Evolutionary conservation across 345 rosid genomes (phyloP).

Genomic region (Lepidium africanum): DNA sequence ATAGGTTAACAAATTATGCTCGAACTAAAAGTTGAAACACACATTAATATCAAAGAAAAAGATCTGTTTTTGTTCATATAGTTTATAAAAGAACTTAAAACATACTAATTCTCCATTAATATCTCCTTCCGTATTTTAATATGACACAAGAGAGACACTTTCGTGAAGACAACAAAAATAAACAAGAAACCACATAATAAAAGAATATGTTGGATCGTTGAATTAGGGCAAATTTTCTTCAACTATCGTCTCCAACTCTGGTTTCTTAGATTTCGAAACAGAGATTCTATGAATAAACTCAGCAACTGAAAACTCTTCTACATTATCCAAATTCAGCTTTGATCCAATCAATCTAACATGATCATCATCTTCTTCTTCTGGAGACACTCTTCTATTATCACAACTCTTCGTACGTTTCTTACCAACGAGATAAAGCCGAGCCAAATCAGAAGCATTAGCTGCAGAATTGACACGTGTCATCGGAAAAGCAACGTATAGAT

Average conservation of each 20-base stretch:
- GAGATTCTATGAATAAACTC: slow-evolving; percentile 55
- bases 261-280: slow-evolving; percentile 68
- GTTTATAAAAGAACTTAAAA: no score
- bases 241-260: slow-evolving; percentile 55
- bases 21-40: no score
- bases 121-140: not conserved
- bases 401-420: slow-evolving; percentile 29
- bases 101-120: not conserved
- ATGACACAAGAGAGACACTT: not conserved
- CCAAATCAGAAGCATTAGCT: slow-evolving; percentile 62
- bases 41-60: no score
- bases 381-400: slow-evolving; percentile 36
- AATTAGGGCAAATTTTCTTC: slow-evolving; percentile 39
- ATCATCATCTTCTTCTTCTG: not conserved
- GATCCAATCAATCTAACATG: slow-evolving; percentile 6
- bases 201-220: not conserved
- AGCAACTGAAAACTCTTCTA: slow-evolving; percentile 45
- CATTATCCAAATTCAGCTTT: slow-evolving; percentile 46
- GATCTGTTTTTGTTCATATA: no score
- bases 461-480: slow-evolving; percentile 55
- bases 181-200: not conserved
- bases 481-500: slow-evolving; percentile 58
- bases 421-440: slow-evolving; percentile 36
- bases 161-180: not conserved
- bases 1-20: no score